Base-by-base conservation (phyloP, 805 yeast genomes). In the Candida maris region DNA sequence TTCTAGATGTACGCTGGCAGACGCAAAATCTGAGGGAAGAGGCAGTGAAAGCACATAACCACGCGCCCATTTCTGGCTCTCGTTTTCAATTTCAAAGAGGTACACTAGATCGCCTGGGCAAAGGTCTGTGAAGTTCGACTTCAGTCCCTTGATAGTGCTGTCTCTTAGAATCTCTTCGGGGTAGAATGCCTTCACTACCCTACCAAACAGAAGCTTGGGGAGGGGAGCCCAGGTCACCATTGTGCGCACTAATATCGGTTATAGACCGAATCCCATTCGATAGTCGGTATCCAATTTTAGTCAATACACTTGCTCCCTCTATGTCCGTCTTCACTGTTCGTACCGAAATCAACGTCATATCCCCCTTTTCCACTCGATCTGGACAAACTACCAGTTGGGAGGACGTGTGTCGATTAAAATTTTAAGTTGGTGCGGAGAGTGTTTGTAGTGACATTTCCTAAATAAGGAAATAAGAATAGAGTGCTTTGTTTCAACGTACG, bases 71-170 rank as follows among this genome's bases (percentile, higher is more conserved):
- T 71, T 71, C 15, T 68, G 68, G 27, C 63, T 58, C 57, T 73
- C 67, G 3, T 41, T 16, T 17, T 44, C 51, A 32, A 71, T 64
- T 54, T 86, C 95, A 53, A 85, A 83, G 14, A 85, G 64, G 56
- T 73, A 84, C 21, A 83, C 77, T 44, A 81, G 85, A 58, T 85
- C 94, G 23, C 95, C 95, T 15, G 81, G 80, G 51, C 76, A 81
- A 30, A 81, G 57, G 54, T 81, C 75, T 41, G 64, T 65, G 58
- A 44, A 48, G 28, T 45, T 42, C 7, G 41, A 45, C n/a, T 29
- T 13, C 3, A 41, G 13, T 6, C 28, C 16, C 29, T 46, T 44
- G 36, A 39, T 32, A 3, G 32, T 23, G n/a, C 38, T 34, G 19
- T 37, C 40, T 21, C 37, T 39, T 17, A 38, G 29, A 8, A 51